Evolutionary conservation across 2,329 filamentous ascomycete genomes (phyloP), one percentile per base, ranked within the genome.

Genomic region (Xylariaceae sp.): DNA sequence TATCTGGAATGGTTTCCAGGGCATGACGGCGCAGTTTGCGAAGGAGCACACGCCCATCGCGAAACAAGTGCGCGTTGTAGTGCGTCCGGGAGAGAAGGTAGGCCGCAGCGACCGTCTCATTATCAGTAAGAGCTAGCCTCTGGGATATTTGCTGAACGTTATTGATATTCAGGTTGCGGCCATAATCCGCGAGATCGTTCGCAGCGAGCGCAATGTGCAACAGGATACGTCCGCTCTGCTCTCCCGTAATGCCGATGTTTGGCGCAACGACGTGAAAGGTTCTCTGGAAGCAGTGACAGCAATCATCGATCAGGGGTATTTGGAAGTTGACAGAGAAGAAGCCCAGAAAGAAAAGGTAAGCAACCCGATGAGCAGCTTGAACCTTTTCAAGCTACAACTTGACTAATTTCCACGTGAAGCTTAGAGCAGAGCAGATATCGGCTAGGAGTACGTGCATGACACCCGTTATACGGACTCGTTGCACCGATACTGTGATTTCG

Each of bases 1-100:
- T 10, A 37, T 37, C 35, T 16, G 13, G 35, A 37, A 37, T 20
- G n/a, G 4, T 18, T 47, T 37, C 44, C 10, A 37, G 32, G 21
- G 29, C 18, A 23, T 26, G n/a, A 27, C 11, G 13, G 18, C 13
- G 35, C 44, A 37, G 44, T 37, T 36, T 18, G 44, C 23, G 20
- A 47, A 37, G 4, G 32, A 47, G n/a, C 30, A 13, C 9, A 37
- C 44, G 33, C 16, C 44, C 26, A 24, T 47, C 2, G 8, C 44
- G 10, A 47, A 15, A 20, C 30, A 47, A 13, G 44, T 37, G 44
- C 30, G 44, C 21, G n/a, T 11, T 18, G 30, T 20, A 6, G 32
- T 16, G n/a, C 6, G 20, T 11, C 44, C 30, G 33, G 44, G 9
- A 9, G 44, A 27, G 24, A 23, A 47, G 30, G 44, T 47, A 47